phyloP scores from a whole-genome alignment of 495 filamentous ascomycete species.

The Aspergillus haitiensis region DNA sequence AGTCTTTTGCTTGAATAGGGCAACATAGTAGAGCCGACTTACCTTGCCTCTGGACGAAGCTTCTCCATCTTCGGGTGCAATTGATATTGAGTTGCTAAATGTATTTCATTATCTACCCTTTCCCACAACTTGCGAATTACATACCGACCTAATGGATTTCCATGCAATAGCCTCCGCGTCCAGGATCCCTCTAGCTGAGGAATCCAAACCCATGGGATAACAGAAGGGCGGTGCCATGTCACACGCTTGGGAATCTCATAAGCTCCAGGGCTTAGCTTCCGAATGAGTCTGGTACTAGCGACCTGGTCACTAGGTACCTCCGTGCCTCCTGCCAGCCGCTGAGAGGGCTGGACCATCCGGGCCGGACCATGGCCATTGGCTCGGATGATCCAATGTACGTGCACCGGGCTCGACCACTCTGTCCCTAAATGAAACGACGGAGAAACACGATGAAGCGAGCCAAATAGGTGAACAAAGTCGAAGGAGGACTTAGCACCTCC shows the following conservation, averaged over 20 bases:
- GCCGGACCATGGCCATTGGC: constrained; percentile 59
- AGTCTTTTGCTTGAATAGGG: neutral
- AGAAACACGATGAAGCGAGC: constrained; percentile 35
- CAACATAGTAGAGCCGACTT: neutral
- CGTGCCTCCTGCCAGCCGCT: constrained; percentile 51
- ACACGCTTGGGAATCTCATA: constrained; percentile 41
- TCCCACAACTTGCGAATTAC: constrained; percentile 29
- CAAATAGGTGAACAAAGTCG: constrained; percentile 69
- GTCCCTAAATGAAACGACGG: constrained; percentile 16
- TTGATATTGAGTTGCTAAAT: constrained; percentile 23
- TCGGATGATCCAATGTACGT: constrained; percentile 73
- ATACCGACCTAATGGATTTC: constrained; percentile 30
- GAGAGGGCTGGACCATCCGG: constrained; percentile 11
- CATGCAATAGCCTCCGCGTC: constrained; percentile 47
- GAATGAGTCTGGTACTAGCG: constrained; percentile 54
- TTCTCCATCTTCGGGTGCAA: constrained; percentile 28
- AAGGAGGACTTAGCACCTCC: constrained; percentile 69
- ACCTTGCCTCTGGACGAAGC: constrained; percentile 32
- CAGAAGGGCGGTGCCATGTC: constrained; percentile 25
- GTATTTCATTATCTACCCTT: constrained; percentile 23
- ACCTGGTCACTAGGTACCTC: constrained; percentile 55
- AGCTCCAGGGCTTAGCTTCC: constrained; percentile 52
- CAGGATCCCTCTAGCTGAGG: constrained; percentile 53
- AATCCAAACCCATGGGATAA: constrained; percentile 48
- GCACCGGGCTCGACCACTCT: constrained; percentile 40